Conservation (phyloP, 345 rosid species). For the Adansonia digitata region DNA sequence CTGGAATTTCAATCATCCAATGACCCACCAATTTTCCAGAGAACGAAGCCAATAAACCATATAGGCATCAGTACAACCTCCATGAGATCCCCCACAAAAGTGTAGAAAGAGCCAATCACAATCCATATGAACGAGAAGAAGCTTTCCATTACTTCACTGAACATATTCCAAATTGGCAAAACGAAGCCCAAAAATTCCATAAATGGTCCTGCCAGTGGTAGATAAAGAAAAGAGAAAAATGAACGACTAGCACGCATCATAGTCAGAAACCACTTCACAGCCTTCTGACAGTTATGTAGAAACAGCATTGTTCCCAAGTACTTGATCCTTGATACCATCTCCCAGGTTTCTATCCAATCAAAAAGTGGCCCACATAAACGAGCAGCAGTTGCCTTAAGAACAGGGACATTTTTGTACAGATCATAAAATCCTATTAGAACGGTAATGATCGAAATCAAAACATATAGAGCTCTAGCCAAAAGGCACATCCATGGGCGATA, state of each 20-base stretch:
- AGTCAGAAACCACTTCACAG: slow-evolving; percentile 57
- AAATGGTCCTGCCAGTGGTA: slow-evolving; percentile 58
- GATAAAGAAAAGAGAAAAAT: slow-evolving; percentile 49
- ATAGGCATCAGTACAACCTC: slow-evolving; percentile 57
- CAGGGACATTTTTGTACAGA: slow-evolving; percentile 93
- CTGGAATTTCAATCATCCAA: neutral
- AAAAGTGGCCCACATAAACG: slow-evolving; percentile 85
- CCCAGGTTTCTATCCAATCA: slow-evolving; percentile 97
- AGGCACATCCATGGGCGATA: slow-evolving; percentile 99
- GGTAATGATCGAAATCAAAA: slow-evolving; percentile 65
- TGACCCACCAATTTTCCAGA: slow-evolving; percentile 63
- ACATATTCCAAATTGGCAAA: slow-evolving; percentile 60
- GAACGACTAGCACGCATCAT: slow-evolving; percentile 51
- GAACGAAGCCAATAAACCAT: slow-evolving; percentile 40
- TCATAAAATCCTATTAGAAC: slow-evolving; percentile 92
- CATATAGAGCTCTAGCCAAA: slow-evolving; percentile 80
- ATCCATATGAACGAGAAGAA: slow-evolving; percentile 45
- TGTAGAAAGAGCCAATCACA: slow-evolving; percentile 41
- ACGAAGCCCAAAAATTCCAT: slow-evolving; percentile 39
- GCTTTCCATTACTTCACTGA: slow-evolving; percentile 44
- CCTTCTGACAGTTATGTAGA: slow-evolving; percentile 87
- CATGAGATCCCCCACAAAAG: slow-evolving; percentile 40
- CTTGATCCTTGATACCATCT: slow-evolving; percentile 88
- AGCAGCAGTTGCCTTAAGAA: slow-evolving; percentile 86
- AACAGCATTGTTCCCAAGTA: slow-evolving; percentile 98